Percentiles rank a stretch among this genome's conserved stretches.
phyloP scores from a whole-genome alignment of 2,329 filamentous ascomycete species.

The Alternaria hordeiaustralica region DNA sequence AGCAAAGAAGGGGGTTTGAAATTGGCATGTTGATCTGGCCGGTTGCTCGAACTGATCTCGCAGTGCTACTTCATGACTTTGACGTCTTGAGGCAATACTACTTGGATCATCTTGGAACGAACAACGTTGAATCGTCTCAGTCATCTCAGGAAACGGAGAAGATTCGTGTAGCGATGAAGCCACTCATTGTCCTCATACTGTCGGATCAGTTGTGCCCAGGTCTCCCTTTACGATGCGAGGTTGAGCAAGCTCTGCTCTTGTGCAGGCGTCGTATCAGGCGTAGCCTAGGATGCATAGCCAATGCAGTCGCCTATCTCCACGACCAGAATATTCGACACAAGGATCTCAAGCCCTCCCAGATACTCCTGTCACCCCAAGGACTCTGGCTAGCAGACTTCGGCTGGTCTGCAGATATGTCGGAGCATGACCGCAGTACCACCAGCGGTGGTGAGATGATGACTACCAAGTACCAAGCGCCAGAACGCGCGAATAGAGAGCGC shows the following conservation, averaged over 20 bases:
- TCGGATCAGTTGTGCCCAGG: no score
- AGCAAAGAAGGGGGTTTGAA: no score
- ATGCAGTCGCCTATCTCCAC: slow-evolving; percentile 20
- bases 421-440: not conserved
- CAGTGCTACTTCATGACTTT: no score
- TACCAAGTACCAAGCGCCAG: slow-evolving; percentile 3
- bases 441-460: not conserved
- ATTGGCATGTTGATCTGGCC: no score
- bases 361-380: slow-evolving; percentile 8
- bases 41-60: no score
- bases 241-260: no score
- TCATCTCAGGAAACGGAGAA: not conserved
- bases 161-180: not conserved
- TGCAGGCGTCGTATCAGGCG: fast-evolving
- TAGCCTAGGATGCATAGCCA: slow-evolving; percentile 15
- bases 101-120: no score
- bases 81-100: no score
- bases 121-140: no score
- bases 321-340: slow-evolving; percentile 12
- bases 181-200: not conserved
- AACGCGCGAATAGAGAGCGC: not conserved
- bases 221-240: no score
- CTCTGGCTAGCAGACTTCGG: slow-evolving; percentile 7
- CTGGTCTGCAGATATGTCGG: slow-evolving; percentile 1
- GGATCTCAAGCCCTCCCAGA: slow-evolving; percentile 25